Evolutionary conservation across 2,329 filamentous ascomycete species (phyloP), one percentile per base, ranked within the genome.

Genomic region (Didymella exigua): DNA sequence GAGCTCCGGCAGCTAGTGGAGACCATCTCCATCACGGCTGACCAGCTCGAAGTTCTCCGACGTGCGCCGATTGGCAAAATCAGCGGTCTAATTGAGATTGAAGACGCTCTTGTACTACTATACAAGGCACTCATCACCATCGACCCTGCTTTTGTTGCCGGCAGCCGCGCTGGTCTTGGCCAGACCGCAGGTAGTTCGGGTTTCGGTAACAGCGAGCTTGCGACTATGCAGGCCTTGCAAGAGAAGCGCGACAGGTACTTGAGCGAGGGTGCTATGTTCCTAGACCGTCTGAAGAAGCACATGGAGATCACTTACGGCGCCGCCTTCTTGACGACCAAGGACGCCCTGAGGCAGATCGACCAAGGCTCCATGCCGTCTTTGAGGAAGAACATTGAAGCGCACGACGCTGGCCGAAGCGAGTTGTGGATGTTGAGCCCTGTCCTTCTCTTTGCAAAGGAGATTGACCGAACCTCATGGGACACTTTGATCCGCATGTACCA

Each of bases 51-150:
- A 47, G 86, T 90, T 6, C 81, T 99, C 19, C 85, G 86, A 63
- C 79, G 86, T 41, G 88, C 89, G 14, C 89, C 91, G 2, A 80
- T 97, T 7, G 89, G 91, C 54, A 88, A 85, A 43, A 73, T 84
- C 1, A 80, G 82, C 18, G 90, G 90, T 2, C 77, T 98, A 10
- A 86, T 88, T 64, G 86, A 91, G 16, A 89, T 96, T 24, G 93
- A 99, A 73, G 72, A 77, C 1, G 85, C 91, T 6, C 79, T 98
- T 1, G 84, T 93, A 11, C 88, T 88, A 11, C 81, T 99, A 6
- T 98, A 95, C 76, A 95, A 90, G 73, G 95, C 93, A 7, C 92
- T 98, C 87, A 81, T 89, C 63, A 96, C 93, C 59, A 98, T 98
- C 51, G 93, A 98, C 69, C 91, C 93, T 1, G 86, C 87, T 7